phyloP scores from a whole-genome alignment of 305 asterid species.

The Fraxinus angustifolia region DNA sequence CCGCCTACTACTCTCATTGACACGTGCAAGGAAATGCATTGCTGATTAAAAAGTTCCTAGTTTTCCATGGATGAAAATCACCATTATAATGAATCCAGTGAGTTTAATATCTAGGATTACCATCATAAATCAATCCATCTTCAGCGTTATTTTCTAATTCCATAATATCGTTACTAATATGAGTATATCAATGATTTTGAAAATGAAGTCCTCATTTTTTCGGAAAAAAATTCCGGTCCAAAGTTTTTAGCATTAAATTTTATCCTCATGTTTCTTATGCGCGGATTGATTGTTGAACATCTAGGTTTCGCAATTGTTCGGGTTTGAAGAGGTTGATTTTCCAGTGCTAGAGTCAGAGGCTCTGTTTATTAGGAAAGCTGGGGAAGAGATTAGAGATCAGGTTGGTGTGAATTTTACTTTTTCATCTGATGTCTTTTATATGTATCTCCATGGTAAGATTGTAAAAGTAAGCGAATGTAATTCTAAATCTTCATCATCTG shows the following conservation, averaged over 20 bases:
- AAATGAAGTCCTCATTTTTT: background rate
- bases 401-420: background rate
- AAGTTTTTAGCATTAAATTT: background rate
- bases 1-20: background rate
- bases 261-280: background rate
- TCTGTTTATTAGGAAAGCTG: slow-evolving; percentile 84
- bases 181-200: background rate
- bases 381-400: slow-evolving; percentile 93
- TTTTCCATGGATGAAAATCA: background rate
- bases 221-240: background rate
- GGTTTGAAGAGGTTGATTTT: slow-evolving; percentile 80
- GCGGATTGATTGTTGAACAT: slow-evolving; percentile 4
- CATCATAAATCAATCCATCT: background rate
- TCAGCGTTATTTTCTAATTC: background rate
- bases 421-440: background rate
- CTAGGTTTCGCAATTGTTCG: slow-evolving; percentile 63
- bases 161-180: background rate
- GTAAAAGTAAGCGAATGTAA: background rate
- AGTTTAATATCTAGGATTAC: background rate
- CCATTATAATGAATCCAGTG: background rate
- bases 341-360: slow-evolving; percentile 95
- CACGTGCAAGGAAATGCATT: background rate
- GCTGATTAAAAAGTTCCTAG: background rate
- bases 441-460: background rate
- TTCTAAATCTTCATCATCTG: background rate